Evolutionary conservation across 495 filamentous ascomycete species (phyloP).

Genomic region (Terfezia boudieri): DNA sequence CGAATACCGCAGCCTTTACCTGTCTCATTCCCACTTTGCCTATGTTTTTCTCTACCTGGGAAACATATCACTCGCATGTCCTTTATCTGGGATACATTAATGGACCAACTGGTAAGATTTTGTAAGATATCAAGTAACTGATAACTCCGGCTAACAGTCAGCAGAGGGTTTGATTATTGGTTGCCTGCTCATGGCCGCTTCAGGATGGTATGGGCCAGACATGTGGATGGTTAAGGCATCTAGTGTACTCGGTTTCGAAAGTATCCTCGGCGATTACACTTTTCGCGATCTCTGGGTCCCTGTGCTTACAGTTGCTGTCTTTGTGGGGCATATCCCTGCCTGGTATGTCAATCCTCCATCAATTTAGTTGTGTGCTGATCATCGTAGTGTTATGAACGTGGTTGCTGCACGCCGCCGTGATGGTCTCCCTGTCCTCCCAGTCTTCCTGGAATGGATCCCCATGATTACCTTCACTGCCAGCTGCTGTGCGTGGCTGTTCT

Average conservation of each 20-base stretch:
- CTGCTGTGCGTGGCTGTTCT: conserved; percentile 65
- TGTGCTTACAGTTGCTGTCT: conserved; percentile 46
- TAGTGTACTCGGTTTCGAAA: conserved; percentile 34
- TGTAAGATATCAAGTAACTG: not conserved
- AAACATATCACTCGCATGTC: conserved; percentile 96
- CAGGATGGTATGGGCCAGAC: conserved; percentile 66
- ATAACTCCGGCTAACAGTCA: not conserved
- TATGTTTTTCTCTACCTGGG: conserved; percentile 99
- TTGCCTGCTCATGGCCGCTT: conserved; percentile 60
- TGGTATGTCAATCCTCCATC: conserved; percentile 16
- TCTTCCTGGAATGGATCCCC: conserved; percentile 88
- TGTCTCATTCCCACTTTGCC: conserved; percentile 75
- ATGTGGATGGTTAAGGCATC: conserved; percentile 63
- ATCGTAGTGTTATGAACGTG: conserved; percentile 54
- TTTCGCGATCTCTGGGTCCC: conserved; percentile 76
- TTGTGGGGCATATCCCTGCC: conserved; percentile 61
- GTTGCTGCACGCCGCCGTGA: conserved; percentile 46
- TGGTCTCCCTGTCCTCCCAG: conserved; percentile 53
- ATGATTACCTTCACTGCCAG: conserved; percentile 57
- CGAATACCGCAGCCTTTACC: conserved; percentile 67
- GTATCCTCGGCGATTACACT: conserved; percentile 35
- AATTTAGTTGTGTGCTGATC: not conserved
- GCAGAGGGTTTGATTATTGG: conserved; percentile 73
- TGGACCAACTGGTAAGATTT: conserved; percentile 45
- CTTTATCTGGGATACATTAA: conserved; percentile 94